These are phyloP conservation scores for Aspergillus nidulans DNA, from an alignment of 495 filamentous ascomycete species.

Conservation along the genomic window DNA sequence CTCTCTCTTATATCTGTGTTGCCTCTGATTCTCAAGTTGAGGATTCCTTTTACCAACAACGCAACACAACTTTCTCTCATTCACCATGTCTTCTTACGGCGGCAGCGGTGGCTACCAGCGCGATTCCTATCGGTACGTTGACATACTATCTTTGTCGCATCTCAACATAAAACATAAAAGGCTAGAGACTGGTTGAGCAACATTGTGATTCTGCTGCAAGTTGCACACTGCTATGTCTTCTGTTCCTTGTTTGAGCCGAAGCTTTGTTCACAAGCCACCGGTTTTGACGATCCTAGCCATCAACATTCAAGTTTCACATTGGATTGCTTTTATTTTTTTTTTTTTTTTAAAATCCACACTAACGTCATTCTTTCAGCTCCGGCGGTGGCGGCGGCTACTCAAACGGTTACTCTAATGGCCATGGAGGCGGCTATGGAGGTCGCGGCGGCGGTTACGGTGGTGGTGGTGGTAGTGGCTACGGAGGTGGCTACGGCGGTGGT, in stretches of 20 bases:
- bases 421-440: conserved; percentile 22
- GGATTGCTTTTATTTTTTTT: not conserved
- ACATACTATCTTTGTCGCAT: conserved; percentile 5
- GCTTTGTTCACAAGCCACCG: not conserved
- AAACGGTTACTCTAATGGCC: conserved; percentile 45
- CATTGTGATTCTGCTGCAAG: not conserved
- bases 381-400: conserved; percentile 46
- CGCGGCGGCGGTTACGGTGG: conserved; percentile 37
- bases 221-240: not conserved
- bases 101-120: conserved; percentile 55
- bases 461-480: conserved; percentile 50
- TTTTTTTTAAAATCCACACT: not conserved
- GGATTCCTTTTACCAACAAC: conserved; percentile 5
- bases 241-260: not conserved
- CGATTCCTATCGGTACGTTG: conserved; percentile 43
- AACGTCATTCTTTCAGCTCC: conserved; percentile 28
- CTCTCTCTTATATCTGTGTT: conserved; percentile 8
- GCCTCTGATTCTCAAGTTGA: conserved; percentile 4
- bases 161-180: not conserved
- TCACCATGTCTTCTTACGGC: conserved; percentile 62
- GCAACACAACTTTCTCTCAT: conserved; percentile 22
- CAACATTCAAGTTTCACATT: not conserved
- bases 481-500: conserved; percentile 35
- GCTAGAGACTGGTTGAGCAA: not conserved
- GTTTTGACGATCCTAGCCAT: not conserved